A percentile compares a stretch with the other conserved stretches of the same genome.
Evolutionary conservation across 805 yeast species (phyloP).

Genomic region (Lachancea thermotolerans): DNA sequence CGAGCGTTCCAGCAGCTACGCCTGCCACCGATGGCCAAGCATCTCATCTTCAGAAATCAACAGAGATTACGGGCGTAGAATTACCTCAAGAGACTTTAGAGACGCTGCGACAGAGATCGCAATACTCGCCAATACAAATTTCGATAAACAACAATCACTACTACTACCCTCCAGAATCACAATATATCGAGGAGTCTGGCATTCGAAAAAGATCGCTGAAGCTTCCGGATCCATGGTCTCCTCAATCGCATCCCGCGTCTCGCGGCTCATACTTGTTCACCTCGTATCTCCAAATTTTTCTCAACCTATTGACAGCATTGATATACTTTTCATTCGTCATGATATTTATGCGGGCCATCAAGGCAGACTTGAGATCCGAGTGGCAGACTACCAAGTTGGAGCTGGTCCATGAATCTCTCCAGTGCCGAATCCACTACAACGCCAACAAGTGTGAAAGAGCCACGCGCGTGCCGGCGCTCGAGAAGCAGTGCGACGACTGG

Average conservation of each 20-base stretch:
- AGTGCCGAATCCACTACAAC: slow-evolving; percentile 45
- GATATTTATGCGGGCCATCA: slow-evolving; percentile 41
- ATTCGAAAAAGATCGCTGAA: slow-evolving; percentile 10
- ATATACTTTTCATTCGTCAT: slow-evolving; percentile 41
- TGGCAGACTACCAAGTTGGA: slow-evolving; percentile 43
- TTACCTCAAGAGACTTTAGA: slow-evolving; percentile 1
- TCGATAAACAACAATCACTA: slow-evolving; percentile 27
- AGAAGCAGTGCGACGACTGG: slow-evolving; percentile 54
- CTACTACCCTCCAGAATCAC: slow-evolving; percentile 17
- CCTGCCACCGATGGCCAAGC: neutral
- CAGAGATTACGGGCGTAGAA: neutral
- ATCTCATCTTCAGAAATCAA: neutral
- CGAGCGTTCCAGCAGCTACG: neutral
- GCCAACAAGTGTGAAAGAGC: slow-evolving; percentile 54
- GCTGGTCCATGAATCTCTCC: slow-evolving; percentile 43
- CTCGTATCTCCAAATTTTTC: slow-evolving; percentile 52
- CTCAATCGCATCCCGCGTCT: slow-evolving; percentile 43
- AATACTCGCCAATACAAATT: slow-evolving; percentile 19
- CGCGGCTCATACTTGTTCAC: slow-evolving; percentile 50
- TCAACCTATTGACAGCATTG: slow-evolving; percentile 43
- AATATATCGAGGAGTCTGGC: slow-evolving; percentile 11
- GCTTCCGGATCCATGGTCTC: slow-evolving; percentile 58
- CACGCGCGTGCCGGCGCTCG: slow-evolving; percentile 51
- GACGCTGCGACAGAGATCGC: slow-evolving; percentile 15
- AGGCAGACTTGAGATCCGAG: slow-evolving; percentile 46